Conservation (phyloP, 129 eudicot genomes). For the Tagetes patula region DNA sequence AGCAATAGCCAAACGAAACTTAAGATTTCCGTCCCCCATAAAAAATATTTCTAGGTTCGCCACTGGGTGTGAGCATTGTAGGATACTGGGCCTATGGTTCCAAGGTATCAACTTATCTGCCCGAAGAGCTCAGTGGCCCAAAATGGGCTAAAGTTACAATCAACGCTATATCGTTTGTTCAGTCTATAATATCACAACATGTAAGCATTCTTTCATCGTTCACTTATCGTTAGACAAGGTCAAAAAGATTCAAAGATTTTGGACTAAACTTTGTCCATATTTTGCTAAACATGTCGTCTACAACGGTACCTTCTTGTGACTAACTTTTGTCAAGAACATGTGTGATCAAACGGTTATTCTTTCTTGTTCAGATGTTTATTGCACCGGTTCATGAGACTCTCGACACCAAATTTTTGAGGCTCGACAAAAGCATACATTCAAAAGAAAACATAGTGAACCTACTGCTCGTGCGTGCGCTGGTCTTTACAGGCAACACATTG, state of each 20-base stretch:
- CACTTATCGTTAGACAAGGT: background rate
- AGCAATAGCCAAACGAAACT: too few species aligned
- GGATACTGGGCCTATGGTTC: slow-evolving; percentile 66
- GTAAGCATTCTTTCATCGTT: slow-evolving; percentile 32
- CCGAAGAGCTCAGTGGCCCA: slow-evolving; percentile 48
- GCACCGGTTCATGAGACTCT: slow-evolving; percentile 56
- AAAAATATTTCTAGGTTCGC: too few species aligned
- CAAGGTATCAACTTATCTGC: slow-evolving; percentile 47
- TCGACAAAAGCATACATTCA: slow-evolving; percentile 46
- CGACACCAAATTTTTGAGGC: slow-evolving; percentile 50
- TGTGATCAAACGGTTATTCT: background rate
- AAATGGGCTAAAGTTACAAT: slow-evolving; percentile 52
- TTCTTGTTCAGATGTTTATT: slow-evolving; percentile 45
- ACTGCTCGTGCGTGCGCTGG: slow-evolving; percentile 37
- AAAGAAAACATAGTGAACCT: slow-evolving; percentile 45
- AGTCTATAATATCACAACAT: slow-evolving; percentile 55
- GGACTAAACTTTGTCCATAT: too few species aligned
- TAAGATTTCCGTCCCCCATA: too few species aligned
- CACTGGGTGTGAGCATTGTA: slow-evolving; percentile 53
- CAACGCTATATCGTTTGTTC: slow-evolving; percentile 43
- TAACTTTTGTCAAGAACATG: background rate
- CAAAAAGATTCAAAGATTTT: background rate
- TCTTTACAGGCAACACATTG: slow-evolving; percentile 43
- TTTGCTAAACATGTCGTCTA: too few species aligned
- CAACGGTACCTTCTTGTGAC: too few species aligned